These are phyloP conservation scores for Pholiota microspora DNA, from an alignment of 768 basidiomycete species.

Conservation along the genomic window DNA sequence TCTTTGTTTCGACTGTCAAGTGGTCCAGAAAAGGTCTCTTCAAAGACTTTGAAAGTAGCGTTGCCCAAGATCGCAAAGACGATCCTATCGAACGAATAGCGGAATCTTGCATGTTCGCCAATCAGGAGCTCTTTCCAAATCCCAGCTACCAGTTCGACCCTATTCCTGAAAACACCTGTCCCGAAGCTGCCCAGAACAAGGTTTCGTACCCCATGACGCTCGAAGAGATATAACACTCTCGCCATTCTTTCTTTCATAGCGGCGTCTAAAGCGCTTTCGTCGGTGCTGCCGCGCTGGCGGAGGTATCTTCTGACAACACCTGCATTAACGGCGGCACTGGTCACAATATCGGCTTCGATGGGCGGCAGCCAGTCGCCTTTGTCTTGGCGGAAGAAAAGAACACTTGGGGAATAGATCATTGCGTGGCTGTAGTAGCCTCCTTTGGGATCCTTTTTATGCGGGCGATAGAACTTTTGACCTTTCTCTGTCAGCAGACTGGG, in stretches of 20 bases:
- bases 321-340: constrained; percentile 71
- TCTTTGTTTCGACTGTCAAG: background rate
- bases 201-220: constrained; percentile 51
- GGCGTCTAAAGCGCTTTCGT: constrained; percentile 24
- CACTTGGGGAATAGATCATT: constrained; percentile 67
- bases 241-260: constrained; percentile 73
- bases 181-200: constrained; percentile 76
- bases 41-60: constrained; percentile 22
- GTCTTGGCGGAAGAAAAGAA: constrained; percentile 60
- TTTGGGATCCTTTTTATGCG: constrained; percentile 45
- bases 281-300: constrained; percentile 9
- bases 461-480: constrained; percentile 54
- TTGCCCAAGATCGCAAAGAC: constrained; percentile 54
- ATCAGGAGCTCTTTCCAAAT: constrained; percentile 63
- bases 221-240: constrained; percentile 60
- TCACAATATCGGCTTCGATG: constrained; percentile 57
- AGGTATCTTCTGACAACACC: constrained; percentile 30
- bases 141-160: constrained; percentile 51
- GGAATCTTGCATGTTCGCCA: constrained; percentile 48
- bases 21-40: constrained; percentile 12
- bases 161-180: constrained; percentile 70
- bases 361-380: constrained; percentile 54
- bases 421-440: constrained; percentile 66
- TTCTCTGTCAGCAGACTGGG: constrained; percentile 51
- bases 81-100: constrained; percentile 55